Base-by-base conservation (phyloP, 495 filamentous ascomycete species). In the Sphaerosporella brunnea region DNA sequence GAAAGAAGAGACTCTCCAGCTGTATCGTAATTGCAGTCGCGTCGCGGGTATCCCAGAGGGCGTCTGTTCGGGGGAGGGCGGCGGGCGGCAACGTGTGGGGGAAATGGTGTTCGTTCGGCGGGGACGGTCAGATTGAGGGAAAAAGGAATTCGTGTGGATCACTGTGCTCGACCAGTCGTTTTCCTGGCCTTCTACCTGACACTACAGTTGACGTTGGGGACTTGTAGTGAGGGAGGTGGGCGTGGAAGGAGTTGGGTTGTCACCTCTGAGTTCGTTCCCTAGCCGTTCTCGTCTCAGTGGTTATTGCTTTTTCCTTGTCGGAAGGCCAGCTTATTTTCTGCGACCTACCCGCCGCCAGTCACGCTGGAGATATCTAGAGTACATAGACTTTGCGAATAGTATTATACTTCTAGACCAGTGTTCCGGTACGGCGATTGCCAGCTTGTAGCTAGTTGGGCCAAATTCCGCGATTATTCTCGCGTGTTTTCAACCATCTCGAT, bases 21-120 rank as follows among this genome's bases (percentile, higher is more conserved):
- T 10, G 37, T 40, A 16, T 40, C 37, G 37, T 19, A 40, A 40
- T 40, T 40, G 37, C n/a, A n/a, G n/a, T 40, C 37, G 37, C 10
- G 37, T 40, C 37, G 37, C 37, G 20, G 13, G 28, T 7, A 2
- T 13, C 10, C 21, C 37, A 10, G 10, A 15, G 1, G n/a, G 15
- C 37, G 13, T 40, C 7, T 40, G 37, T 15, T 32, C 37, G 37
- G 15, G 10, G n/a, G n/a, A n/a, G n/a, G n/a, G n/a, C n/a, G n/a
- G n/a, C n/a, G n/a, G n/a, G n/a, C n/a, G n/a, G n/a, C n/a, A n/a
- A n/a, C n/a, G n/a, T n/a, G n/a, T n/a, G n/a, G n/a, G n/a, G n/a
- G n/a, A n/a, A n/a, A n/a, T n/a, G n/a, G n/a, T n/a, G n/a, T n/a
- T n/a, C n/a, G n/a, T n/a, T 40, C 20, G 10, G 37, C 37, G 37